Base-by-base conservation (phyloP, 202 grass and related monocot species). In the Eragrostis tef region DNA sequence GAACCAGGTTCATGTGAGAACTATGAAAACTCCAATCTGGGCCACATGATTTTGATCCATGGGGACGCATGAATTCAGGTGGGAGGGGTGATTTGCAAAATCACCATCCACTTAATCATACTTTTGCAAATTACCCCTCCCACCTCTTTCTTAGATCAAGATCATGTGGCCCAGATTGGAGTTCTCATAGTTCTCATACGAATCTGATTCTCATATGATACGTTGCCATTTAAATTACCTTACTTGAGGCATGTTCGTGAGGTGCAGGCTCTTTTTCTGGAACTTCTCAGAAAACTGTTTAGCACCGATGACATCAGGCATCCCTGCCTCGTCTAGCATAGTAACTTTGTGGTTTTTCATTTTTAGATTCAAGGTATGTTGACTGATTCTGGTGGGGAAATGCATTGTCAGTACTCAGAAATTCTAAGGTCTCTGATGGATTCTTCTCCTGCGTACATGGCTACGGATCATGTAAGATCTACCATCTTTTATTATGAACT, bases 281-380 rank as follows among this genome's bases (percentile, higher is more conserved):
- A 39, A 44, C 14, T 75, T 77, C 47, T 74, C 17, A 24, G 34
- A 79, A 74, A 52, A 79, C 45, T 67, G 21, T 73, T 78, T 57
- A 47, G 22, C 29, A 44, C 16, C 65, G 52, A 6, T 87, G 19
- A 24, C 41, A 50, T 78, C 29, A 34, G 1, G 39, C 49, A 44
- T 65, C 50, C 34, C 11, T 74, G 14, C 45, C 51, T 83, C 81
- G n/a, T 21, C 17, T 74, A 88, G 60, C 42, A 45, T 79, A 79
- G 47, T n/a, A 70, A 52, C 57, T 81, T 11, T 11, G 76, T 60
- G 45, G 24, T 71, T 41, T 48, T 42, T 67, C 29, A 78, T 60
- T 64, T 84, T 87, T 84, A 97, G 94, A 86, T 97, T 89, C 88
- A 91, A 72, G 88, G 90, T 69, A 91, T 94, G 79, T 17, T 84